These are phyloP conservation scores for Leishmania amazonensis DNA, from an alignment of 208 protist genomes.

Conservation along the genomic window DNA sequence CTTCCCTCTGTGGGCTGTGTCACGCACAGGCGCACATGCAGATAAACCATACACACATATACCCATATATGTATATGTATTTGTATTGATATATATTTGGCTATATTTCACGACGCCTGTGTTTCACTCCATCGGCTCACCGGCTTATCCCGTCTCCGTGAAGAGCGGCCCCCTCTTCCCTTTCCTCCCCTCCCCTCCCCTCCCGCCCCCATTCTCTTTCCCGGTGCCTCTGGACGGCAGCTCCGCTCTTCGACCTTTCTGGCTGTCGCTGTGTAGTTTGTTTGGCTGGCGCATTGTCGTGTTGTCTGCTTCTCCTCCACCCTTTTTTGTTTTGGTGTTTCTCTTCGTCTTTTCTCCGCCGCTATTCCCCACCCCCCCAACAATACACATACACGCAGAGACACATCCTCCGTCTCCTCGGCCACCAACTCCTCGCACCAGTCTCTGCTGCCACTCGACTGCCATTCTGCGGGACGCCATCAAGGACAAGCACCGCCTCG, in stretches of 20 bases:
- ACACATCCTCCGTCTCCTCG: background rate
- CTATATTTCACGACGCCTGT: too few species aligned
- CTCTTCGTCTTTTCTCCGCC: background rate
- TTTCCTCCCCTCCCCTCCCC: too few species aligned
- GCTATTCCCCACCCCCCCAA: background rate
- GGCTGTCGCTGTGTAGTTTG: background rate
- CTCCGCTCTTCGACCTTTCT: background rate
- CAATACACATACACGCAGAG: background rate
- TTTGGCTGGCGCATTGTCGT: too few species aligned
- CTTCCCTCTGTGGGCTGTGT: background rate
- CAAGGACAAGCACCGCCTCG: background rate
- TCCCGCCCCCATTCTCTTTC: too few species aligned
- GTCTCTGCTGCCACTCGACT: background rate
- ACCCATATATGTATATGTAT: background rate
- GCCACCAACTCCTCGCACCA: background rate
- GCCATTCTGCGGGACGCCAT: background rate
- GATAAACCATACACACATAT: background rate
- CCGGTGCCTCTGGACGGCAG: background rate
- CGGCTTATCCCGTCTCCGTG: too few species aligned
- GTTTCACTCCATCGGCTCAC: background rate
- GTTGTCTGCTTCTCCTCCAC: background rate
- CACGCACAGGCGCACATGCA: background rate
- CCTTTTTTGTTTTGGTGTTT: background rate
- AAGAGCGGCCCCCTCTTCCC: too few species aligned
- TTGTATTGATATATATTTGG: too few species aligned